These are phyloP conservation scores for Fusarium ramigenum DNA, from an alignment of 2,329 filamentous ascomycete species.

Conservation along the genomic window DNA sequence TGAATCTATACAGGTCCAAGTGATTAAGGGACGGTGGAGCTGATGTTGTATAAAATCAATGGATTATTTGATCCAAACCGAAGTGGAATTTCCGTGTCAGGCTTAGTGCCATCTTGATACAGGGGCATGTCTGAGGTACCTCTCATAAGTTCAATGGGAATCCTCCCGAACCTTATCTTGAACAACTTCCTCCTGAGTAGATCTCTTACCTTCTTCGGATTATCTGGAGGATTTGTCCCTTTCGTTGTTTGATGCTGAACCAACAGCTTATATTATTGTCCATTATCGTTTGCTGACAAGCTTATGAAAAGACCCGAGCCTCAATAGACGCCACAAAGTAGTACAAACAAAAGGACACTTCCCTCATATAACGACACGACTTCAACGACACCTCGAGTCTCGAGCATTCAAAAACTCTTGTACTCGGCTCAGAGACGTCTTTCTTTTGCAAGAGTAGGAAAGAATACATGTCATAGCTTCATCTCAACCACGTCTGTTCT, in stretches of 20 bases:
- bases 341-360: constrained; percentile 21
- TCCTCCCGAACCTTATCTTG: constrained; percentile 22
- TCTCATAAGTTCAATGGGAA: neutral
- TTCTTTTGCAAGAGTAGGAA: too few species aligned
- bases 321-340: constrained; percentile 36
- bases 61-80: neutral
- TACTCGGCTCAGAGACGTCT: neutral
- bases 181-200: neutral
- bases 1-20: neutral
- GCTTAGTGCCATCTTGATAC: constrained; percentile 31
- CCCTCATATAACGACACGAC: neutral
- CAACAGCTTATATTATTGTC: neutral
- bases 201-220: neutral
- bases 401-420: neutral
- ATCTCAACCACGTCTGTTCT: neutral
- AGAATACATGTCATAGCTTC: neutral
- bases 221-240: neutral
- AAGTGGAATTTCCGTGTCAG: constrained; percentile 21
- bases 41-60: constrained; percentile 4
- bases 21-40: neutral
- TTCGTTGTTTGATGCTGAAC: neutral
- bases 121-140: neutral
- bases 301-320: neutral
- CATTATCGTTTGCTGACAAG: neutral
- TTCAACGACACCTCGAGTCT: neutral